These are phyloP conservation scores for Lunularia cruciata DNA, from an alignment of 225 moss, liverwort and hornwort species.

Conservation along the genomic window DNA sequence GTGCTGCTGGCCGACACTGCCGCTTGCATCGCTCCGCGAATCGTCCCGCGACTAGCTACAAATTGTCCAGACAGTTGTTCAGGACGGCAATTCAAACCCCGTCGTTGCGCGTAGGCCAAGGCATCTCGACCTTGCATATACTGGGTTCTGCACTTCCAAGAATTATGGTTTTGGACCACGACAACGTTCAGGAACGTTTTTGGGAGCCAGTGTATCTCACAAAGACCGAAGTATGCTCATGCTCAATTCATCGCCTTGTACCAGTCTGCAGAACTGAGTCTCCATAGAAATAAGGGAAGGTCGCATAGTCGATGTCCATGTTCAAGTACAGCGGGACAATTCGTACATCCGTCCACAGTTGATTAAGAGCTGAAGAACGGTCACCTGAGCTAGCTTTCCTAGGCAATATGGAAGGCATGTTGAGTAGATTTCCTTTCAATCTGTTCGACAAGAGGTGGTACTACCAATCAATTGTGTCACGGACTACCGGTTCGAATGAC, in stretches of 20 bases:
- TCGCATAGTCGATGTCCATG: background rate
- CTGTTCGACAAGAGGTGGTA: slow-evolving; percentile 28
- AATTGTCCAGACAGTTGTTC: too few relatives aligned
- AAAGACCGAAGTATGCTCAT: background rate
- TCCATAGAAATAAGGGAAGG: background rate
- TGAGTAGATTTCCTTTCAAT: slow-evolving; percentile 10
- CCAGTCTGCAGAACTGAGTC: background rate
- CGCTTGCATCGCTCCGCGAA: too few relatives aligned
- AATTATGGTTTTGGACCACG: slow-evolving; percentile 2
- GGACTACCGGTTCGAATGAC: background rate
- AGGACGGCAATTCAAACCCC: too few relatives aligned
- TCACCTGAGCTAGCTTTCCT: too few relatives aligned
- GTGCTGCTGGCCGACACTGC: too few relatives aligned
- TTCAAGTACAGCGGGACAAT: background rate
- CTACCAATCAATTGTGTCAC: slow-evolving; percentile 27
- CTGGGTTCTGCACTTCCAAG: background rate
- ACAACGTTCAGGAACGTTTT: background rate
- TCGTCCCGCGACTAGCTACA: too few relatives aligned
- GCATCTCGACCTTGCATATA: too few relatives aligned
- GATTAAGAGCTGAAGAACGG: too few relatives aligned
- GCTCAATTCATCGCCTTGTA: background rate
- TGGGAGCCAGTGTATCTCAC: background rate
- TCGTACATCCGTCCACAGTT: background rate
- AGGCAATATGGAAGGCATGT: slow-evolving; percentile 4
- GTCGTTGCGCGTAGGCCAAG: too few relatives aligned